Conservation (phyloP, 805 yeast genomes). For the Candida sphagnicola region DNA sequence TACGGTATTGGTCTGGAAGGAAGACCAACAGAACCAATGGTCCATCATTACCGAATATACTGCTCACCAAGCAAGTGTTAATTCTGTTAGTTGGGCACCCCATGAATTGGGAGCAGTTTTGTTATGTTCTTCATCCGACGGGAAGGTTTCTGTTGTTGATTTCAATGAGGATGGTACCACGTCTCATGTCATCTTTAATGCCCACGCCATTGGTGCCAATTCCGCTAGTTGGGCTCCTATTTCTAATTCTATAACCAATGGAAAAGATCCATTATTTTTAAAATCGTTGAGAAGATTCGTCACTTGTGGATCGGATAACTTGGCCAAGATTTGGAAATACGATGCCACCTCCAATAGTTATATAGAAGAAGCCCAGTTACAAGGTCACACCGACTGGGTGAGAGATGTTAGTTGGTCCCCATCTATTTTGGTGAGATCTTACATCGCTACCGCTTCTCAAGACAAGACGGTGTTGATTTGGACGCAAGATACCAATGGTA, state of each 20-base stretch:
- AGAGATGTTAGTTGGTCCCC: conserved; percentile 99
- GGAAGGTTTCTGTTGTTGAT: conserved; percentile 85
- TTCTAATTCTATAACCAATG: conserved; percentile 14
- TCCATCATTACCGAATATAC: conserved; percentile 79
- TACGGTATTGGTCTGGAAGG: conserved; percentile 90
- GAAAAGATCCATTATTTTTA: conserved; percentile 22
- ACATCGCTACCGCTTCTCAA: conserved; percentile 95
- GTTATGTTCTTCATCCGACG: conserved; percentile 90
- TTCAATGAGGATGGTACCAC: conserved; percentile 86
- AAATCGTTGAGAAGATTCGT: conserved; percentile 69
- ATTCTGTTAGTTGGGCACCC: conserved; percentile 95
- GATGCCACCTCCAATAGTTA: conserved; percentile 55
- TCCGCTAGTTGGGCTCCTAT: conserved; percentile 94
- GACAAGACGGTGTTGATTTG: conserved; percentile 93
- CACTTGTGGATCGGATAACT: conserved; percentile 93
- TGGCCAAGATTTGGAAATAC: conserved; percentile 86
- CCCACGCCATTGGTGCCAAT: conserved; percentile 92
- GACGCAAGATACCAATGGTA: conserved; percentile 71
- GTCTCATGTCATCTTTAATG: conserved; percentile 58
- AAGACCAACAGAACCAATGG: conserved; percentile 77
- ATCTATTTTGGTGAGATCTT: conserved; percentile 76
- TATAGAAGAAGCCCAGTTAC: conserved; percentile 68
- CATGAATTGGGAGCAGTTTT: conserved; percentile 93
- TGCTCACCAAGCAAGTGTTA: conserved; percentile 90
- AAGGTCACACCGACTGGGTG: conserved; percentile 97